Evolutionary conservation across 495 filamentous ascomycete genomes (phyloP).

Genomic region (Oidiodendron maius): DNA sequence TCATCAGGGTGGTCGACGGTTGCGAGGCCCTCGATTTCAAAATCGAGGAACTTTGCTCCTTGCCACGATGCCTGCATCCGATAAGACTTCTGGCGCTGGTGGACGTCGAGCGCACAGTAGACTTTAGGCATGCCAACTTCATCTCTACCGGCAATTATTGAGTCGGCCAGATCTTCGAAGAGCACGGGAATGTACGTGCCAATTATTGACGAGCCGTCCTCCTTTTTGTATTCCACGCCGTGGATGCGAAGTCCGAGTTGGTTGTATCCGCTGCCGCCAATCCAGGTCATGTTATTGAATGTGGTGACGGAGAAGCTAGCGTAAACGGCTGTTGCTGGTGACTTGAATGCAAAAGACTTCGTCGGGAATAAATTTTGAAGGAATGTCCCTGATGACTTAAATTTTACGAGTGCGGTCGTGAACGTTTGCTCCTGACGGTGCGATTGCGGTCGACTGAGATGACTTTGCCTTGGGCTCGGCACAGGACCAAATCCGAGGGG

Average conservation of each 20-base stretch:
- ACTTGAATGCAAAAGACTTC: constrained; percentile 36
- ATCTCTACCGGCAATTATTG: constrained; percentile 46
- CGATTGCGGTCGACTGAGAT: constrained; percentile 20
- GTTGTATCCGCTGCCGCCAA: constrained; percentile 49
- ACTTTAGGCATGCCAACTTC: constrained; percentile 55
- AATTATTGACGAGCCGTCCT: constrained; percentile 36
- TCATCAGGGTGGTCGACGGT: constrained; percentile 7
- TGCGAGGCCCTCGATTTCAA: constrained; percentile 18
- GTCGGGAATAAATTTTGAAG: constrained; percentile 48
- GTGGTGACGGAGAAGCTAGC: constrained; percentile 44
- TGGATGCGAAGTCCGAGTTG: constrained; percentile 52
- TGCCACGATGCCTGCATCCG: constrained; percentile 40
- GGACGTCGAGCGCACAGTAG: constrained; percentile 39
- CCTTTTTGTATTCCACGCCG: constrained; percentile 47
- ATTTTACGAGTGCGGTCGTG: constrained; percentile 46
- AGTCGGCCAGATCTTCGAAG: constrained; percentile 47
- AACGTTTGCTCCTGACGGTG: too few species aligned
- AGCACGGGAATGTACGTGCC: constrained; percentile 50
- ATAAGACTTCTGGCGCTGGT: constrained; percentile 30
- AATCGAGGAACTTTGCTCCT: constrained; percentile 37
- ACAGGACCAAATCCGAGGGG: constrained; percentile 47
- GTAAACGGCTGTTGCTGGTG: constrained; percentile 40
- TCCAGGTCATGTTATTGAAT: constrained; percentile 46
- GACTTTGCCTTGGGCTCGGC: constrained; percentile 44
- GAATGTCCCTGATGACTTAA: constrained; percentile 52